Base-by-base conservation (phyloP, 768 basidiomycete species). In the Mycena kentingensis region DNA sequence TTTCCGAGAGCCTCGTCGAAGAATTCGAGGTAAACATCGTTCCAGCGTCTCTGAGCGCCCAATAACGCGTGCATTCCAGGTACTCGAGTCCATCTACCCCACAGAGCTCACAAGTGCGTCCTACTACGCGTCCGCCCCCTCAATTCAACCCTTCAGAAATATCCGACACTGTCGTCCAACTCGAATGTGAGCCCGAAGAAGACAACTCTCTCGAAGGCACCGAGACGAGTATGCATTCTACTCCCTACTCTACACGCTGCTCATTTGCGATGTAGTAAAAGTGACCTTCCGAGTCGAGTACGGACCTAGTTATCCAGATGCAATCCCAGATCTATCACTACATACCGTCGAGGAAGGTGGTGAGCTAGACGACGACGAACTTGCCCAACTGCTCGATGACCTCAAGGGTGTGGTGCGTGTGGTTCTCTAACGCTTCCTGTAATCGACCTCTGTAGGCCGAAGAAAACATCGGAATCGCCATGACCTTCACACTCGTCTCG, bases 401-500 rank as follows among this genome's bases (percentile, higher is more conserved):
- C 75, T 90, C 27, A 77, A 76, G 57, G 72, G 73, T 61, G 75
- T 84, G 64, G 85, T 86, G 68, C 52, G 83, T 72, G 34, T 26
- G n/a, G n/a, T 45, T 47, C 29, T 37, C 32, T 35, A 28, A 38
- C 29, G 13, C 26, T 34, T 19, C 34, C 39, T 36, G 31, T 55
- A 52, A 47, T 31, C 46, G 35, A 46, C 35, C 28, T 43, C n/a
- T 21, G 26, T 46, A 90, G 88, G 90, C 88, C 49, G 81, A 87
- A 64, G 92, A 94, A 65, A 93, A 90, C 67, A 63, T 92, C 19
- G 93, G 93, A 36, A 95, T 95, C 88, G 94, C 97, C 2, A 98
- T 98, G 94, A 95, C 94, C 16, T 99, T 97, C 66, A 93, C 96
- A 0, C 77, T 99, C 16, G 86, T 93, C 11, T 87, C 90, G 0